Conservation (phyloP, 2,329 filamentous ascomycete species). For the Scedosporium boydii region DNA sequence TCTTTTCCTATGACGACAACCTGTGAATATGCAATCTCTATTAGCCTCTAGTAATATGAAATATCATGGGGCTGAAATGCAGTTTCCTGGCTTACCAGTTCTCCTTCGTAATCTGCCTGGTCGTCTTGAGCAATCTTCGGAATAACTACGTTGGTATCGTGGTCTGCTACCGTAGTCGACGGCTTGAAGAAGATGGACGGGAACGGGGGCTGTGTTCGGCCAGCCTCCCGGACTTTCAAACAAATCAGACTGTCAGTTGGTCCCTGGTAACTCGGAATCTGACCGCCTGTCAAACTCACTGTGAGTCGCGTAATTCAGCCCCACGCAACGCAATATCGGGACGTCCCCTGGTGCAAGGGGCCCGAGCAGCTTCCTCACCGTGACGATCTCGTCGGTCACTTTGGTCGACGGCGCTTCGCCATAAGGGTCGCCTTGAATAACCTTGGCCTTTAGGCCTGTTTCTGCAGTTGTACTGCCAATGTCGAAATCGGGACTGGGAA, state of each 20-base stretch:
- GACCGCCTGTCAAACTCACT: slow-evolving; percentile 14
- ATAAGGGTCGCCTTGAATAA: slow-evolving; percentile 43
- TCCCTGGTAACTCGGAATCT: no score
- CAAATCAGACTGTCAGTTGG: neutral
- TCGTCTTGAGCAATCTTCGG: slow-evolving; percentile 38
- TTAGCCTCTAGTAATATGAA: slow-evolving; percentile 15
- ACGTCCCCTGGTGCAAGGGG: slow-evolving; percentile 57
- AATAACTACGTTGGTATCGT: slow-evolving; percentile 28
- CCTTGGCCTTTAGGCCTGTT: slow-evolving; percentile 38
- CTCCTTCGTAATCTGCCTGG: slow-evolving; percentile 65
- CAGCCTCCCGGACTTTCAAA: slow-evolving; percentile 37
- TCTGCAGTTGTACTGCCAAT: slow-evolving; percentile 35
- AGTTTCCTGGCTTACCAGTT: slow-evolving; percentile 33
- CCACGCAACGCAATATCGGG: slow-evolving; percentile 57
- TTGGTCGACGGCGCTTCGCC: slow-evolving; percentile 33
- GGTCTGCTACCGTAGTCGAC: slow-evolving; percentile 26
- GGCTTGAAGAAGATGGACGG: slow-evolving; percentile 43
- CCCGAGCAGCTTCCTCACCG: slow-evolving; percentile 47
- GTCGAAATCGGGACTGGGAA: slow-evolving; percentile 42
- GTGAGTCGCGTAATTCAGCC: slow-evolving; percentile 64
- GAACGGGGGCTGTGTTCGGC: slow-evolving; percentile 36
- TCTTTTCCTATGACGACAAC: slow-evolving; percentile 60
- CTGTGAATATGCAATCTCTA: no score
- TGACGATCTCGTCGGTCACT: slow-evolving; percentile 43
- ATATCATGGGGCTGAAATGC: neutral